Conservation (phyloP, 495 filamentous ascomycete species). For the Bathelium albidoporum region DNA sequence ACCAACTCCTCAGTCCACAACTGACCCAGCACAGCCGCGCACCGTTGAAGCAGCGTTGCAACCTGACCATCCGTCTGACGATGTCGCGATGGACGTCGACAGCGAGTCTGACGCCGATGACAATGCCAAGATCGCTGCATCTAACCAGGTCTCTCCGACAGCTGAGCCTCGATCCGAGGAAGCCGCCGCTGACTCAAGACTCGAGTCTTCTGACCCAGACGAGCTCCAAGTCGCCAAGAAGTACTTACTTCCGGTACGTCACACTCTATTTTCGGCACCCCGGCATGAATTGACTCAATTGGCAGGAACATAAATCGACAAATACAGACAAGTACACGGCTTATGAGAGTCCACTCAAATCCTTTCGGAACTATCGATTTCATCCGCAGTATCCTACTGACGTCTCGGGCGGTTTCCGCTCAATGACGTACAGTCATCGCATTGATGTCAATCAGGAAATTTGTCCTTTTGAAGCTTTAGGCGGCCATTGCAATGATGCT, state of each 20-base stretch:
- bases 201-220: too few relatives aligned
- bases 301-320: background rate
- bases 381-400: constrained; percentile 62
- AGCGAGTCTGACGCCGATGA: background rate
- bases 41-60: background rate
- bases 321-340: constrained; percentile 44
- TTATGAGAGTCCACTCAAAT: constrained; percentile 72
- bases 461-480: constrained; percentile 63
- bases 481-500: constrained; percentile 65
- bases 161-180: background rate
- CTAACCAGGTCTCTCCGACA: background rate
- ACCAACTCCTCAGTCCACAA: background rate
- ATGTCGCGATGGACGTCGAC: background rate
- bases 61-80: background rate
- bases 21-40: background rate
- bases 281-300: constrained; percentile 7
- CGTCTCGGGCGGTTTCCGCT: constrained; percentile 68
- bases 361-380: constrained; percentile 81
- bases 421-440: constrained; percentile 82
- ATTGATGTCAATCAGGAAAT: constrained; percentile 64
- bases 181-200: too few relatives aligned
- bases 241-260: background rate
- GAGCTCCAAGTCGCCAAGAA: too few relatives aligned
- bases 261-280: background rate
- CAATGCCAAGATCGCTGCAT: background rate